Conservation (phyloP, 2,329 filamentous ascomycete species). For the Didymella sp. region DNA sequence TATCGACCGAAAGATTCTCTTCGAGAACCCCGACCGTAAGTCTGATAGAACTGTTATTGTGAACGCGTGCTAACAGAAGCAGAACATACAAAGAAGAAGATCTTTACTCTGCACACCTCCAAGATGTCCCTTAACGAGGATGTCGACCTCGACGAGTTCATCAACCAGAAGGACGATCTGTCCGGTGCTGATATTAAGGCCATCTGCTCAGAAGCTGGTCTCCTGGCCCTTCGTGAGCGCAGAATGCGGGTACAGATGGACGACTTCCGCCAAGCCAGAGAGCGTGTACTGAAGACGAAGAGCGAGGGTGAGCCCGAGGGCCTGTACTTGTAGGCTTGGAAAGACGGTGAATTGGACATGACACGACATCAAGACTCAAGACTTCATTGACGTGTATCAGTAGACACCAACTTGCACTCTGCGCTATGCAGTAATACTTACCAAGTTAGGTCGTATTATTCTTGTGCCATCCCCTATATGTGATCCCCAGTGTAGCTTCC, state of each 20-base stretch:
- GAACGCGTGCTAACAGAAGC: conserved; percentile 62
- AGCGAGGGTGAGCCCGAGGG: conserved; percentile 98
- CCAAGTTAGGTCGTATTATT: neutral
- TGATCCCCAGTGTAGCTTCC: neutral
- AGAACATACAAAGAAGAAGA: conserved; percentile 96
- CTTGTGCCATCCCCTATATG: neutral
- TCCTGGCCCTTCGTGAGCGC: conserved; percentile 91
- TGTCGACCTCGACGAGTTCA: conserved; percentile 98
- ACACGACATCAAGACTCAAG: conserved; percentile 12
- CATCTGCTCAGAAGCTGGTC: conserved; percentile 95
- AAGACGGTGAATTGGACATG: neutral
- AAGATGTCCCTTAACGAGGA: conserved; percentile 98
- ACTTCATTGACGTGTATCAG: conserved; percentile 28
- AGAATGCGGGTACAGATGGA: conserved; percentile 99
- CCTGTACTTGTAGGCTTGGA: conserved; percentile 81
- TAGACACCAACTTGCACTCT: conserved; percentile 18
- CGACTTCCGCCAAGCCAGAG: conserved; percentile 90
- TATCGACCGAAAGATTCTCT: conserved; percentile 96
- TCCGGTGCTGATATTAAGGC: conserved; percentile 98
- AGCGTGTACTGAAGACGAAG: conserved; percentile 97
- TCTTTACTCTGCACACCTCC: conserved; percentile 95
- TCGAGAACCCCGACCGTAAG: conserved; percentile 74
- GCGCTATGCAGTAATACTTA: conserved; percentile 6
- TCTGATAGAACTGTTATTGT: conserved; percentile 13
- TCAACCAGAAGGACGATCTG: conserved; percentile 96